Conservation (phyloP, 371 early-diverging fungal genomes). For the Mucor plumbeus region DNA sequence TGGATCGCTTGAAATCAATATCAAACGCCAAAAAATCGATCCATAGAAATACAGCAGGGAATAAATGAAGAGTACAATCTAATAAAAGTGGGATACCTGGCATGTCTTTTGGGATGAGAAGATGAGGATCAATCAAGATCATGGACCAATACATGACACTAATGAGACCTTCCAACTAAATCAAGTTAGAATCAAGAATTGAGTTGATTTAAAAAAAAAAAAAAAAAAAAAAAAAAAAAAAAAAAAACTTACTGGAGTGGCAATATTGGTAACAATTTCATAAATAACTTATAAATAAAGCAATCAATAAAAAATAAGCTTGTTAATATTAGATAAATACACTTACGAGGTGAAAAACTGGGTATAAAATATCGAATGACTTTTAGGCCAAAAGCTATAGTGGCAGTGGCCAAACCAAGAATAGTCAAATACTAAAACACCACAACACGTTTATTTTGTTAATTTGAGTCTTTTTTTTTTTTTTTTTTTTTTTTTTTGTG, state of each 20-base stretch:
- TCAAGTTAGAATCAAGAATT: neutral
- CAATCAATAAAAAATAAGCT: slow-evolving; percentile 1
- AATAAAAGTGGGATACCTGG: slow-evolving; percentile 14
- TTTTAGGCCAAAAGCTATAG: slow-evolving; percentile 26
- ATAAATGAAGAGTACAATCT: slow-evolving; percentile 25
- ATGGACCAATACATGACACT: slow-evolving; percentile 36
- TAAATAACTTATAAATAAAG: slow-evolving; percentile 15
- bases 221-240: neutral
- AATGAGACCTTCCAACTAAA: slow-evolving; percentile 34
- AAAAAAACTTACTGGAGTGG: slow-evolving; percentile 30
- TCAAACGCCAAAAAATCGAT: slow-evolving; percentile 27
- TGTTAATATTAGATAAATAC: neutral
- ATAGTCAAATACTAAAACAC: slow-evolving; percentile 15
- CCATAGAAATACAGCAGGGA: slow-evolving; percentile 21
- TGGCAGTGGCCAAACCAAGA: slow-evolving; percentile 25
- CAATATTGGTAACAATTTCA: slow-evolving; percentile 22
- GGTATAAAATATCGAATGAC: slow-evolving; percentile 25
- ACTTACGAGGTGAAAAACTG: slow-evolving; percentile 25
- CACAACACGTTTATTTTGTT: neutral
- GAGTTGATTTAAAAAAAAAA: no score
- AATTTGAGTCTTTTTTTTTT: neutral
- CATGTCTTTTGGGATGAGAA: slow-evolving; percentile 34
- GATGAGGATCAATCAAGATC: slow-evolving; percentile 27
- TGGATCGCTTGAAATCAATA: slow-evolving; percentile 19
- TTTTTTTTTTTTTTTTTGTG: neutral